phyloP scores from a whole-genome alignment of 2,329 filamentous ascomycete species.

The Colletotrichum filicis region DNA sequence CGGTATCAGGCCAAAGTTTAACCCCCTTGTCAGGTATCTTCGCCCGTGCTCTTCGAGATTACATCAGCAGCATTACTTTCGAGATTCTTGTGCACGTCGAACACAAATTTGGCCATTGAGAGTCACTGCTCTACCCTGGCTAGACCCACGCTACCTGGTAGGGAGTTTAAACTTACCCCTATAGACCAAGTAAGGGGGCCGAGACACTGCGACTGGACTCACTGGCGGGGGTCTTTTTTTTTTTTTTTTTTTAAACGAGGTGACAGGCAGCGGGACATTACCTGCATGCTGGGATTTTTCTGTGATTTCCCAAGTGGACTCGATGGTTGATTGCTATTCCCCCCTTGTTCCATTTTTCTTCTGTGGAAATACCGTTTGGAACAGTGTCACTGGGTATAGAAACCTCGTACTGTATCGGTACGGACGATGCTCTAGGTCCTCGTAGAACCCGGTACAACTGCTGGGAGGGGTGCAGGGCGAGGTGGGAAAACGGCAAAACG shows the following conservation, averaged over 20 bases:
- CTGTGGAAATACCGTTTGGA: not conserved
- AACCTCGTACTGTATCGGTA: not conserved
- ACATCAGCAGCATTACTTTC: no score
- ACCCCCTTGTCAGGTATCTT: no score
- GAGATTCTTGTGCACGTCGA: no score
- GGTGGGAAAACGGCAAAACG: slow-evolving; percentile 13
- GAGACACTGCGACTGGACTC: not conserved
- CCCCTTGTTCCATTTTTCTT: slow-evolving; percentile 8
- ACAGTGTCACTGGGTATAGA: not conserved
- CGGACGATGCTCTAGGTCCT: slow-evolving; percentile 16
- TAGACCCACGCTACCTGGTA: no score
- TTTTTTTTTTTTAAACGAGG: not conserved
- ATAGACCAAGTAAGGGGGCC: no score
- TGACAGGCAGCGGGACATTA: not conserved
- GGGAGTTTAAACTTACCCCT: no score
- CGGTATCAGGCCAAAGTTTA: no score
- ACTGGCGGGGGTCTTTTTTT: no score
- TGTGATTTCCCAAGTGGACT: not conserved
- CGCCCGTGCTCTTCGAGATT: no score
- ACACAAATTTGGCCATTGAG: no score
- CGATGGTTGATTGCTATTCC: not conserved
- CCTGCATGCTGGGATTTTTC: not conserved
- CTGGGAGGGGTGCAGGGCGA: not conserved
- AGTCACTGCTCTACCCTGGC: no score
- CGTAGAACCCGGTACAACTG: slow-evolving; percentile 24